phyloP scores from a whole-genome alignment of 148 eudicot genomes.

The Amaranthus cruentus region DNA sequence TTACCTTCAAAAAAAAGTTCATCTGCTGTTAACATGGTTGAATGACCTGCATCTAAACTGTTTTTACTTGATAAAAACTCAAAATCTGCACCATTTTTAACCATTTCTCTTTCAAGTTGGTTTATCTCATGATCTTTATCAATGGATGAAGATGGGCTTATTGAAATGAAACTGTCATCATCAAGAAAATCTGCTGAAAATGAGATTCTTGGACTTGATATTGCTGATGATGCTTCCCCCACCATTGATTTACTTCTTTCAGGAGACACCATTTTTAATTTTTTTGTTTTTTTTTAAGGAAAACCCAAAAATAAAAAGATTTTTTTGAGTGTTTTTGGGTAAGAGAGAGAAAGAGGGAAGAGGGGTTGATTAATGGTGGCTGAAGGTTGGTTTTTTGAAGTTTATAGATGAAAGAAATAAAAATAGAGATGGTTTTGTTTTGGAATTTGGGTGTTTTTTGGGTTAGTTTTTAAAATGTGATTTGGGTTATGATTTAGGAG shows the following conservation, averaged over 20 bases:
- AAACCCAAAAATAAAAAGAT: not conserved
- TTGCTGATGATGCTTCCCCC: conserved; percentile 11
- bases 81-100: conserved; percentile 34
- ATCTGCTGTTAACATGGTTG: conserved; percentile 68
- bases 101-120: conserved; percentile 17
- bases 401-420: not conserved
- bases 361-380: conserved; percentile 10
- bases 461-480: not conserved
- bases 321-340: not conserved
- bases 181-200: conserved; percentile 74
- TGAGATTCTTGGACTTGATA: conserved; percentile 48
- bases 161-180: conserved; percentile 60
- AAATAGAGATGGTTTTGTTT: not conserved
- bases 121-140: conserved; percentile 24
- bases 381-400: conserved; percentile 10
- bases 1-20: conserved; percentile 81
- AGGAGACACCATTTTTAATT: conserved; percentile 51
- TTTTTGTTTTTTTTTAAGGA: not conserved
- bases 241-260: conserved; percentile 31
- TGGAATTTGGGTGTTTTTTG: conserved; percentile 15
- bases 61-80: conserved; percentile 58
- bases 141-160: conserved; percentile 42
- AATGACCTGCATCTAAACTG: conserved; percentile 13
- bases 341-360: not conserved
- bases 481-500: conserved; percentile 6